Evolutionary conservation across 306 rosid genomes (phyloP), one percentile per base, ranked within the genome.

Genomic region (Bauhinia variegata): DNA sequence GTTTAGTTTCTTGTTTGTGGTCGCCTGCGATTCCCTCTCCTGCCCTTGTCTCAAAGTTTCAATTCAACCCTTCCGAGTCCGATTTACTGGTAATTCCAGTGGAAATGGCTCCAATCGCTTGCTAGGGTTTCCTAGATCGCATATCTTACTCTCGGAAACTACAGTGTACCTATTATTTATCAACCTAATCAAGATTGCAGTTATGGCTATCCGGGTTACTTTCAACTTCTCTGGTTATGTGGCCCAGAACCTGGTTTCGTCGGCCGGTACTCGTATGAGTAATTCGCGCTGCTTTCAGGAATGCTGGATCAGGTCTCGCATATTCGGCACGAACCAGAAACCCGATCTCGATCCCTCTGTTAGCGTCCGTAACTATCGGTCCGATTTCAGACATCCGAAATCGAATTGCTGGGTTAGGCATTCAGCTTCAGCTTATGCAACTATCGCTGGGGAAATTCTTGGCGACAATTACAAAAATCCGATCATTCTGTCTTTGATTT

Each of bases 121-220:
- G 56, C 71, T 86, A 86, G 89, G 85, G 73, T 68, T 75, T 73
- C 55, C 46, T 38, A 37, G 55, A 41, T 72, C 68, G 0, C 72
- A 34, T 14, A 54, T 65, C 44, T 52, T 49, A 19, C 15, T 65
- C 75, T 16, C 62, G 76, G 54, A 73, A 33, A 63, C 15, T 77
- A 75, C 82, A 8, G 76, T 89, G 82, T 69, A 80, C 77, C 84
- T 65, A 11, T 2, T 65, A 75, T 54, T 81, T 64, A 10, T 47
- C 23, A 31, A 13, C 17, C 59, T 80, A 16, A 32, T 84, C 74
- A 55, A 70, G 34, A 68, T 89, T 17, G 11, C 42, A 9, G 6
- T 64, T 7, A 93, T 93, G 99, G 96, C 99, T 44, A 75, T 90
- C 15, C 89, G 96, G 0, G 87, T 88, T 8, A 88, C 99, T 49